Conservation (phyloP, 2,329 filamentous ascomycete species). For the Aureobasidium zeae region DNA sequence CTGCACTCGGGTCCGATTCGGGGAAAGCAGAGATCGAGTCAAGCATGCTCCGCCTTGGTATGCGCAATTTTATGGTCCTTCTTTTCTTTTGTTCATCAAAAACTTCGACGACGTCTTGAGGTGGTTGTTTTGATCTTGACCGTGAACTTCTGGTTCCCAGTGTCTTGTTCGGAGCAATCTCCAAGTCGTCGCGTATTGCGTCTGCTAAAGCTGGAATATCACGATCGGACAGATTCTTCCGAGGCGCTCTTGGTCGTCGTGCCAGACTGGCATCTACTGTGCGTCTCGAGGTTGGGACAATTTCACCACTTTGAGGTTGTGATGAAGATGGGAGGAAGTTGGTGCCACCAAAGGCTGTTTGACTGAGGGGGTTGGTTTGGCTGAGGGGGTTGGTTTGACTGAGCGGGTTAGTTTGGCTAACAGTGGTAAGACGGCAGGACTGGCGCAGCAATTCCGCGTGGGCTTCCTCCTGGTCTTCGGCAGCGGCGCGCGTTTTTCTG, state of each 20-base stretch:
- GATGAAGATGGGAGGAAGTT: constrained; percentile 6
- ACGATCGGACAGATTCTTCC: constrained; percentile 8
- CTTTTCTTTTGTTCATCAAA: constrained; percentile 25
- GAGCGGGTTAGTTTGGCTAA: constrained; percentile 10
- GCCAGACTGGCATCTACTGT: constrained; percentile 30
- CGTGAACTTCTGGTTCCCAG: constrained; percentile 16
- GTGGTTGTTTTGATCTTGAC: constrained; percentile 17
- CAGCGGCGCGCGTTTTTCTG: constrained; percentile 3
- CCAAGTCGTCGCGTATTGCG: constrained; percentile 9
- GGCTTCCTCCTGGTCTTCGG: constrained; percentile 7
- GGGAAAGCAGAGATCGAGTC: constrained; percentile 24
- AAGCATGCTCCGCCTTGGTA: constrained; percentile 20
- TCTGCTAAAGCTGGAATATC: constrained; percentile 9
- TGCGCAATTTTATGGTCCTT: constrained; percentile 24
- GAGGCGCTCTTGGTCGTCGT: constrained; percentile 25
- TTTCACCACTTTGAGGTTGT: constrained; percentile 9
- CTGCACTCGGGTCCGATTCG: constrained; percentile 36
- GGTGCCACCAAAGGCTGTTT: constrained; percentile 3
- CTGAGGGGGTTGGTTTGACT: constrained; percentile 10
- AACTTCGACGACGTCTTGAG: constrained; percentile 28
- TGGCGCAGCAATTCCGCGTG: constrained; percentile 4
- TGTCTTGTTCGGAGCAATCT: constrained; percentile 5
- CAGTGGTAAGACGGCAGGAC: constrained; percentile 4
- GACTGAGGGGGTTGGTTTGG: constrained; percentile 10
- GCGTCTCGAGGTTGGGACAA: constrained; percentile 21